These are phyloP conservation scores for Berberis thunbergii DNA, from an alignment of 164 flowering plant genomes.

Conservation along the genomic window DNA sequence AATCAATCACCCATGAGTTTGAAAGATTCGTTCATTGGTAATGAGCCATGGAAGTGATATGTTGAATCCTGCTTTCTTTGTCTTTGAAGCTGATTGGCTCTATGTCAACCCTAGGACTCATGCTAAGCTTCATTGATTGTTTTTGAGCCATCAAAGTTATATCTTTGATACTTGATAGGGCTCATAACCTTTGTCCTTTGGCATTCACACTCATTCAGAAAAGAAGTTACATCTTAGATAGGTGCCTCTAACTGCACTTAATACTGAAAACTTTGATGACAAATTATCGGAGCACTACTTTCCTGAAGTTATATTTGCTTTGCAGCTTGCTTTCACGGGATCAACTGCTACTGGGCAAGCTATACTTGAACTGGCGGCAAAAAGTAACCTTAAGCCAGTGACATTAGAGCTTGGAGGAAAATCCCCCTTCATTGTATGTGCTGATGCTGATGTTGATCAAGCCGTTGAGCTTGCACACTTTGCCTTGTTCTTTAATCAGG, in stretches of 20 bases:
- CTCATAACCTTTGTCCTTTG: too few relatives aligned
- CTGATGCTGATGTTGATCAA: conserved; percentile 68
- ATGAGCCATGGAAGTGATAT: too few relatives aligned
- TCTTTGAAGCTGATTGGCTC: too few relatives aligned
- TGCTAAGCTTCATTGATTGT: too few relatives aligned
- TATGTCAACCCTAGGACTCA: too few relatives aligned
- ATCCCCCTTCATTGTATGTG: conserved; percentile 81
- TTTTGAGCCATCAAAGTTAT: too few relatives aligned
- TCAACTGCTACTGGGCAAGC: conserved; percentile 61
- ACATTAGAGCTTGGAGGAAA: conserved; percentile 88
- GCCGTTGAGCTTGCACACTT: conserved; percentile 84
- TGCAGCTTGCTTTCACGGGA: conserved; percentile 84
- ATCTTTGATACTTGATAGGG: too few relatives aligned
- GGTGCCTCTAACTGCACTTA: background rate
- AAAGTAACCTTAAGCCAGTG: conserved; percentile 75
- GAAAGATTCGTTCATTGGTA: too few relatives aligned
- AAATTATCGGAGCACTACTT: background rate
- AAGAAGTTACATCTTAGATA: too few relatives aligned
- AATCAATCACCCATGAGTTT: too few relatives aligned
- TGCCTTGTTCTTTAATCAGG: conserved; percentile 86
- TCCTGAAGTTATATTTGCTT: background rate
- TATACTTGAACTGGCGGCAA: conserved; percentile 52
- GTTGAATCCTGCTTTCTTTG: too few relatives aligned
- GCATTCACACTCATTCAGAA: background rate
- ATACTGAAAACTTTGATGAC: too few relatives aligned